phyloP scores from a whole-genome alignment of 164 flowering plant species.

The Nymphaea thermarum region DNA sequence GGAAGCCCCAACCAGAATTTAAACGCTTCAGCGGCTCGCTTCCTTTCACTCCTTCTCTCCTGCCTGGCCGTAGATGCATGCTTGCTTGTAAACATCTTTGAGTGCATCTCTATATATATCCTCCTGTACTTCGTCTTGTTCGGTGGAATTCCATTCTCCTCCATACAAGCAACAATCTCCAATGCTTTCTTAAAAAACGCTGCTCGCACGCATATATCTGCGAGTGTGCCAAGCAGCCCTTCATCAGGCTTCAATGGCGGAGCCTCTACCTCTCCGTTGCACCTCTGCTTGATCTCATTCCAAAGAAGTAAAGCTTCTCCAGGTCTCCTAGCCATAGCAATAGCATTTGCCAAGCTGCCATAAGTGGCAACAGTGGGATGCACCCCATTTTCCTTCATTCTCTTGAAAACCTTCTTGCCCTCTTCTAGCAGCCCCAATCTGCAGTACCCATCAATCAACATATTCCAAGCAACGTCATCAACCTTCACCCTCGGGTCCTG shows the following conservation, averaged over 20 bases:
- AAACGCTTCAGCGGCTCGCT: conserved; percentile 92
- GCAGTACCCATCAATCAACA: conserved; percentile 84
- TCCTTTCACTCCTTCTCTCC: conserved; percentile 71
- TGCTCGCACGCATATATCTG: conserved; percentile 89
- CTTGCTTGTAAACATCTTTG: conserved; percentile 94
- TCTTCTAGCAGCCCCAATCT: conserved; percentile 63
- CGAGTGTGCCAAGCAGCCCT: conserved; percentile 69
- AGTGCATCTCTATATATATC: conserved; percentile 96
- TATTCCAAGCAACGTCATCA: conserved; percentile 88
- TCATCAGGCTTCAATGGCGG: conserved; percentile 79
- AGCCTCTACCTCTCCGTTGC: conserved; percentile 17
- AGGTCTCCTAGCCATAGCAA: conserved; percentile 76
- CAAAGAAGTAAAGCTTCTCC: conserved; percentile 92
- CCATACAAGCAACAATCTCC: conserved; percentile 97
- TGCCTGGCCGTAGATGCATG: conserved; percentile 95
- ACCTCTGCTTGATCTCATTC: conserved; percentile 85
- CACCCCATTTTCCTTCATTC: conserved; percentile 64
- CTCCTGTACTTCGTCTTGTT: conserved; percentile 72
- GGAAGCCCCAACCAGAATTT: conserved; percentile 98
- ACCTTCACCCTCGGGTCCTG: conserved; percentile 73
- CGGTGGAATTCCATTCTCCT: conserved; percentile 80
- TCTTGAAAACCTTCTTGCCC: conserved; percentile 51
- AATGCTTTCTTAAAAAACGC: conserved; percentile 87
- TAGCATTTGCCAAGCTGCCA: conserved; percentile 84
- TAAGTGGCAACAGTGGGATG: conserved; percentile 75